phyloP scores from a whole-genome alignment of 176 grass and related monocot genomes.

The Rhynchospora breviuscula region DNA sequence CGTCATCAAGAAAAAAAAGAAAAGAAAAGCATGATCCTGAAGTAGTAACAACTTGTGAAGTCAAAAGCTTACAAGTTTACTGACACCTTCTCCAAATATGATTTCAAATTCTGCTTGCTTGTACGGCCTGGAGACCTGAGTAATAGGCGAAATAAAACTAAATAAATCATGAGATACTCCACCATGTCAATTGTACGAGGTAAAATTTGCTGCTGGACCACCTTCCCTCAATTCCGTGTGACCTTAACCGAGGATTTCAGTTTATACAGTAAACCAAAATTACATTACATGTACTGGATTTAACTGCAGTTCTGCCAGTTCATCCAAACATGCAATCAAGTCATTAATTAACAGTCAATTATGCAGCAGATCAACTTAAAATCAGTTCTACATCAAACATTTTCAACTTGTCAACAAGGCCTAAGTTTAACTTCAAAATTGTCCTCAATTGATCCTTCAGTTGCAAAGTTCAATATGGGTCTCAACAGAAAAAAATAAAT shows the following conservation, averaged over 20 bases:
- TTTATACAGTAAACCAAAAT: neutral
- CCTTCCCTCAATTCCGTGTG: neutral
- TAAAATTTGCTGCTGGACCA: neutral
- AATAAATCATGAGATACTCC: neutral
- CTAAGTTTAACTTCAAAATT: neutral
- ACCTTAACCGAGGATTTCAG: neutral
- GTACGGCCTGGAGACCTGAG: constrained; percentile 92
- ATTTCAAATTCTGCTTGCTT: constrained; percentile 99
- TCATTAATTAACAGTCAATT: neutral
- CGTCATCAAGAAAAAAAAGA: neutral
- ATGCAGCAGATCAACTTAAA: neutral
- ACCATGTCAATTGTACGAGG: neutral
- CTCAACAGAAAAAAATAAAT: neutral
- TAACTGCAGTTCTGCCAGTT: neutral
- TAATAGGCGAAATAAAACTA: neutral
- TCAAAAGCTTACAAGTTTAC: constrained; percentile 60
- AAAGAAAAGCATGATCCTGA: neutral
- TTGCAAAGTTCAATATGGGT: neutral
- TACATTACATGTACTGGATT: neutral
- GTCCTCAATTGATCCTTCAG: neutral
- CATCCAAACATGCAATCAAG: neutral
- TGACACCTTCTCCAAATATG: constrained; percentile 93
- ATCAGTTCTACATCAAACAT: neutral
- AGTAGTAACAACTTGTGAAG: constrained; percentile 7
- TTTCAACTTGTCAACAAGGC: neutral